Conservation (phyloP, 176 grass and related monocot genomes). For the Triticum turgidum region DNA sequence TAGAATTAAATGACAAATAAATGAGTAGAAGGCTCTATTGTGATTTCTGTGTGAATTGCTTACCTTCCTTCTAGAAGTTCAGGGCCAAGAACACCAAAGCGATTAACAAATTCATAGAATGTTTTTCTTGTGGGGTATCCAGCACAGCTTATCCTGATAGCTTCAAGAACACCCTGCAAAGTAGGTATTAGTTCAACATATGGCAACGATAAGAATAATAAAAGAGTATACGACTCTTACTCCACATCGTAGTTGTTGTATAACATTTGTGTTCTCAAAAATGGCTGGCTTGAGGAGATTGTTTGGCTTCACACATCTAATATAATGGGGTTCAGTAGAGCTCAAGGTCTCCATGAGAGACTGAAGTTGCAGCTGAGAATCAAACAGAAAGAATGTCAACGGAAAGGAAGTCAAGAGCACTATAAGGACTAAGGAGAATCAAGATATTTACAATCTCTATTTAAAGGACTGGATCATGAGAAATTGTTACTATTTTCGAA, state of each 20-base stretch:
- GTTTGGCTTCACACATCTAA: slow-evolving; percentile 99
- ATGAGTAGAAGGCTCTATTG: slow-evolving; percentile 10
- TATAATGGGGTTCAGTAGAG: slow-evolving; percentile 94
- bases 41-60: slow-evolving; percentile 32
- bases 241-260: slow-evolving; percentile 95
- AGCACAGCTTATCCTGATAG: slow-evolving; percentile 99
- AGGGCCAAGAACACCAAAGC: slow-evolving; percentile 97
- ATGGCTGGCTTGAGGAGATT: slow-evolving; percentile 94
- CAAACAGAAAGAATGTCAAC: slow-evolving; percentile 34
- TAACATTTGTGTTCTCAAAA: slow-evolving; percentile 97
- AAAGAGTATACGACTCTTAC: slow-evolving; percentile 61
- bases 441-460: slow-evolving; percentile 17
- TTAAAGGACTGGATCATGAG: slow-evolving; percentile 18
- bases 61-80: slow-evolving; percentile 92
- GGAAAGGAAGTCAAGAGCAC: not conserved
- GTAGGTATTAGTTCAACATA: slow-evolving; percentile 36
- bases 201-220: not conserved
- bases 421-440: not conserved
- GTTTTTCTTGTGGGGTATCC: slow-evolving; percentile 99
- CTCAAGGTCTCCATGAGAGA: slow-evolving; percentile 97
- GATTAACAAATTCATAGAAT: slow-evolving; percentile 99
- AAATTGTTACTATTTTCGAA: not conserved
- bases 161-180: slow-evolving; percentile 97
- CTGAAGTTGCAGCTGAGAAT: slow-evolving; percentile 96
- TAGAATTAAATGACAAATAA: slow-evolving; percentile 19